Percentiles rank a stretch among this genome's conserved stretches.
These are phyloP conservation scores for Hypoxylon fuscum DNA, from an alignment of 495 filamentous ascomycete genomes.

Conservation along the genomic window DNA sequence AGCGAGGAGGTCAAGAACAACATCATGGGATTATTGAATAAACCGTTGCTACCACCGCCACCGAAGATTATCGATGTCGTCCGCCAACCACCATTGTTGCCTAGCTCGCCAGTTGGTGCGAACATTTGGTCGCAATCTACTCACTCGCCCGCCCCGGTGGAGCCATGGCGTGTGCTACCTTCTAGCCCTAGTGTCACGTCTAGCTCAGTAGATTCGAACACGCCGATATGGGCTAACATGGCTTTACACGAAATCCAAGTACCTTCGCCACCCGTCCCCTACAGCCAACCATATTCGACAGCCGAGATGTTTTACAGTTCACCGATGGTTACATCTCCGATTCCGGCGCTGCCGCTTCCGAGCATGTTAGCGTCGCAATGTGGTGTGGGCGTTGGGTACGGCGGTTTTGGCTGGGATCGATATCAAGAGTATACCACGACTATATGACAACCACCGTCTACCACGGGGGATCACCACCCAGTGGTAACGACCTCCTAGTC, in stretches of 20 bases:
- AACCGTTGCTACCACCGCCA: slow-evolving; percentile 85
- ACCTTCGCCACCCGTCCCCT: slow-evolving; percentile 79
- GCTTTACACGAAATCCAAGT: slow-evolving; percentile 71
- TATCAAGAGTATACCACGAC: slow-evolving; percentile 69
- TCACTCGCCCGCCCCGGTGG: slow-evolving; percentile 72
- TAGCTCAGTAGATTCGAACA: slow-evolving; percentile 70
- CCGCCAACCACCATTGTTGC: slow-evolving; percentile 83
- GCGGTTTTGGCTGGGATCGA: slow-evolving; percentile 80
- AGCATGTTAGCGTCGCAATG: slow-evolving; percentile 90
- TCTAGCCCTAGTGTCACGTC: slow-evolving; percentile 83
- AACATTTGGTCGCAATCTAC: slow-evolving; percentile 81
- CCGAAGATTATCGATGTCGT: slow-evolving; percentile 92
- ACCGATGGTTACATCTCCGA: slow-evolving; percentile 69
- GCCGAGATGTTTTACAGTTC: slow-evolving; percentile 70
- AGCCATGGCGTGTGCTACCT: slow-evolving; percentile 92
- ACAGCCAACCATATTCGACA: slow-evolving; percentile 80
- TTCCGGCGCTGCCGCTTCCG: slow-evolving; percentile 83
- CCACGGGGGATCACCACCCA: slow-evolving; percentile 49
- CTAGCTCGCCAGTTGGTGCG: slow-evolving; percentile 80
- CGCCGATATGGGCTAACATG: slow-evolving; percentile 84
- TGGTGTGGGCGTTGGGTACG: slow-evolving; percentile 77
- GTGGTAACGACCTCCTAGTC: slow-evolving; percentile 51
- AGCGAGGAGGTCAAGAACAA: slow-evolving; percentile 92
- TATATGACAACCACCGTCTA: slow-evolving; percentile 67
- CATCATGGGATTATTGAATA: slow-evolving; percentile 86